Base-by-base conservation (phyloP, 1,139 yeast species). In the Kodamaea sp. region DNA sequence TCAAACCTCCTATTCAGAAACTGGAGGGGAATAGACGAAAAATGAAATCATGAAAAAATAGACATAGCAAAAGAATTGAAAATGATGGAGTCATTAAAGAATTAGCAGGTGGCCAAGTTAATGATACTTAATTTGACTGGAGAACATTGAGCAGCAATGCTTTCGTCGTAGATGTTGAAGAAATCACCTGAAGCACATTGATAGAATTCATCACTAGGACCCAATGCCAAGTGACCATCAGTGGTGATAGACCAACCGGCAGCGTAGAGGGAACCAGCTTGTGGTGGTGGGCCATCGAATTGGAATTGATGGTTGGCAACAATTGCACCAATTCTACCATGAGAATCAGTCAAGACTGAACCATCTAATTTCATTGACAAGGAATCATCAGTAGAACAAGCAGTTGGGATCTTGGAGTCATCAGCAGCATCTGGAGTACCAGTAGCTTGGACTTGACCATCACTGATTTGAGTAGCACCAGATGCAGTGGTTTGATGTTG, bases 271-370 rank as follows among this genome's bases (percentile, higher is more conserved):
- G 89, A 75, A 65, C 94, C 94, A 44, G 92, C 90, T 75, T 84
- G 94, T 57, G 92, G 92, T 67, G 90, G 89, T 53, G 92, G 94
- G 63, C 92, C 92, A 60, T 84, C 92, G 57, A 84, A 84, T 72
- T 84, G 92, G 83, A 84, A 83, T 73, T 84, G 92, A 71, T 84
- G 78, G 81, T 83, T 83, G 47, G 90, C 84, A 55, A 84, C 92
- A 64, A 84, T 83, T 43, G 89, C 79, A 58, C 92, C 92, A 50
- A 84, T 68, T 78, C 92, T 81, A 44, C 87, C 87, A 43, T 66
- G 51, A 39, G 75, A 58, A 58, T 84, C 92, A 32, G 71, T 75
- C 62, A 84, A 72, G 46, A 79, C 55, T 52, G 79, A 67, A 36
- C 58, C 73, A 36, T 69, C 60, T 57, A 84, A 75, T 27, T 68